Percentiles rank a stretch among this genome's conserved stretches.
These are phyloP conservation scores for Dioscorea cayenensis DNA, from an alignment of 116 monocot genomes.

Conservation along the genomic window DNA sequence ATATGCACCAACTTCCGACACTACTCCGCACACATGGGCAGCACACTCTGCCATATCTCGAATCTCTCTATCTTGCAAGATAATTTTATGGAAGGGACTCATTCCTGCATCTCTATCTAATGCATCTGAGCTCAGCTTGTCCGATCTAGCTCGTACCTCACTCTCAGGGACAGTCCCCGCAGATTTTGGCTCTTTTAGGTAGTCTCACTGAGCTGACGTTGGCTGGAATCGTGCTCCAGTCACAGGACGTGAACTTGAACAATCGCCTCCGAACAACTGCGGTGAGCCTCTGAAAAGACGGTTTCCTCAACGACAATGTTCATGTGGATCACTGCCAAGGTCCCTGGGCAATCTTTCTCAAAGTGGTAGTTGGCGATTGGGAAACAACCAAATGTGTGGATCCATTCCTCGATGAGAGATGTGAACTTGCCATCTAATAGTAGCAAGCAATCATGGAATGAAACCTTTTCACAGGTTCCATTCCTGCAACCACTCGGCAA, in stretches of 20 bases:
- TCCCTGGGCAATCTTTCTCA: conserved; percentile 8
- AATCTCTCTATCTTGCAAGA: background rate
- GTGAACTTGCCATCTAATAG: conserved; percentile 11
- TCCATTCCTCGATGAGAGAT: conserved; percentile 15
- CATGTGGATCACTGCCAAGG: background rate
- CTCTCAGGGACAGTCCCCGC: background rate
- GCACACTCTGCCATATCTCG: background rate
- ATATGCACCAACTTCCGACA: background rate
- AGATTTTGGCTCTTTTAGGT: background rate
- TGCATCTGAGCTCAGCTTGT: background rate
- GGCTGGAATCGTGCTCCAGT: background rate
- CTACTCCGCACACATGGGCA: conserved; percentile 3
- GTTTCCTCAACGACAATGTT: conserved; percentile 1
- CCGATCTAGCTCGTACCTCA: background rate
- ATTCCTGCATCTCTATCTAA: conserved; percentile 5
- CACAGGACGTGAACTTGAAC: conserved; percentile 4
- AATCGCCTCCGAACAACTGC: conserved; percentile 8
- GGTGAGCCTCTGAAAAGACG: background rate
- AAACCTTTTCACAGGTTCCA: conserved; percentile 13
- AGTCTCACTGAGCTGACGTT: background rate
- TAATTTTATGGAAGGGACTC: background rate
- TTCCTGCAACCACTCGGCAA: conserved; percentile 15
- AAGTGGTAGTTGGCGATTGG: background rate
- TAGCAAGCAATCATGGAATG: conserved; percentile 1
- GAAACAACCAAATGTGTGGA: conserved; percentile 1